Conservation (phyloP, 2,329 filamentous ascomycete species). For the Teratosphaeria pseudoeucalypti region DNA sequence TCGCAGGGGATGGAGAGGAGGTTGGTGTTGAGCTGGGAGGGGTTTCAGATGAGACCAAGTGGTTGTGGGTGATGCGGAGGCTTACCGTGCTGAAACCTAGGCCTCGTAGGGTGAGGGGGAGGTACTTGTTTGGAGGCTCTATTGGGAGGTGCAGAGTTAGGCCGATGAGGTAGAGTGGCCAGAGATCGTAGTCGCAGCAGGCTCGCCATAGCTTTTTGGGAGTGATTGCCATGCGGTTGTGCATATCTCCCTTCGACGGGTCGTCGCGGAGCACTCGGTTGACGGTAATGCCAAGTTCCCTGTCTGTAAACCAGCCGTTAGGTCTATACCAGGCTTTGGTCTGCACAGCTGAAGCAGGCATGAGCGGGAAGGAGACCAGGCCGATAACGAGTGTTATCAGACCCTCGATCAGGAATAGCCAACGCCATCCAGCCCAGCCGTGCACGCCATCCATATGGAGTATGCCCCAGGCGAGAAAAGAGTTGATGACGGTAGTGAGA, state of each 20-base stretch:
- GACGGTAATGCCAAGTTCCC: slow-evolving; percentile 54
- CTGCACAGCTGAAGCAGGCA: slow-evolving; percentile 50
- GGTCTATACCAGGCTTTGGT: slow-evolving; percentile 53
- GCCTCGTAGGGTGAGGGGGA: slow-evolving; percentile 29
- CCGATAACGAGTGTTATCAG: slow-evolving; percentile 22
- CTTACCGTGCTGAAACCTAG: slow-evolving; percentile 28
- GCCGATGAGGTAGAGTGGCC: slow-evolving; percentile 44
- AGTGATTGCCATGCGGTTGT: slow-evolving; percentile 47
- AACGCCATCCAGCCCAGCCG: slow-evolving; percentile 35
- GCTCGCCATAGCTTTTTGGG: slow-evolving; percentile 39
- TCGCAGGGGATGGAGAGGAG: slow-evolving; percentile 34
- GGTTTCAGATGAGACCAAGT: too few relatives aligned
- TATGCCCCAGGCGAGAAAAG: slow-evolving; percentile 19
- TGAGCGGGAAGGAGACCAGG: slow-evolving; percentile 39
- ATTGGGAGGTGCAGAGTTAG: slow-evolving; percentile 31
- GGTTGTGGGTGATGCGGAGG: background rate
- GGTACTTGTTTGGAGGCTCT: slow-evolving; percentile 28
- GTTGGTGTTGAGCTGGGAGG: slow-evolving; percentile 28
- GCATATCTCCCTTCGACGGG: slow-evolving; percentile 51
- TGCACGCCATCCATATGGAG: slow-evolving; percentile 32
- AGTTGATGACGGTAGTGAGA: slow-evolving; percentile 43
- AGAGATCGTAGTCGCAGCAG: slow-evolving; percentile 47
- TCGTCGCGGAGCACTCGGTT: slow-evolving; percentile 54
- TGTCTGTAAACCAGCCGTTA: slow-evolving; percentile 54
- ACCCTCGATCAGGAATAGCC: slow-evolving; percentile 46